Percentiles rank a stretch among this genome's conserved stretches.
Evolutionary conservation across 2,329 filamentous ascomycete species (phyloP).

Genomic region (Trichoderma koningiopsis): DNA sequence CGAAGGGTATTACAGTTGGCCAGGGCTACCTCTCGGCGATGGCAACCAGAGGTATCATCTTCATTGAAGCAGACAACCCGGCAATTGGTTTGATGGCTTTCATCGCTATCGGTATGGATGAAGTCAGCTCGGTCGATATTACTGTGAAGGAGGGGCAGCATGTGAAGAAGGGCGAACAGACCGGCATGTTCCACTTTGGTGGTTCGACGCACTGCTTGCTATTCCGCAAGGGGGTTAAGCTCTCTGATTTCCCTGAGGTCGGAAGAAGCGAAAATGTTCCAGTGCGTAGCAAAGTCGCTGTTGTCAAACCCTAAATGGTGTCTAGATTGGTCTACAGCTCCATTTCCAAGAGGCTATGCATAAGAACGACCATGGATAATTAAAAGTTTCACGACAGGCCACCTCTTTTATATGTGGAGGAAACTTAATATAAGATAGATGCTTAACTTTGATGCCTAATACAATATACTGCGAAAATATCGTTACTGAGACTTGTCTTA

Average conservation of each 20-base stretch:
- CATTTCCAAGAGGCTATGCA: slow-evolving; percentile 21
- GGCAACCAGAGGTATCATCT: slow-evolving; percentile 70
- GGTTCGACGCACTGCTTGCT: slow-evolving; percentile 70
- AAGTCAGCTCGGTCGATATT: slow-evolving; percentile 73
- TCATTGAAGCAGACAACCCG: slow-evolving; percentile 69
- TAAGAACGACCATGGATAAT: slow-evolving; percentile 45
- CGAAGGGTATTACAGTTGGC: slow-evolving; percentile 49
- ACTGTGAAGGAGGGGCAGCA: slow-evolving; percentile 67
- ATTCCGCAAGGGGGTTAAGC: slow-evolving; percentile 59
- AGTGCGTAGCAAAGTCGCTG: slow-evolving; percentile 42
- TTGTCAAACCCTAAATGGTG: slow-evolving; percentile 30
- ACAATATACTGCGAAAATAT: not conserved
- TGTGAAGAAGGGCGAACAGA: slow-evolving; percentile 68
- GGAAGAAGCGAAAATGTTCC: slow-evolving; percentile 44
- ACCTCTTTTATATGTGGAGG: not conserved
- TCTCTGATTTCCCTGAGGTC: slow-evolving; percentile 44
- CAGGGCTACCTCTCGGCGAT: slow-evolving; percentile 69
- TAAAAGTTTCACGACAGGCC: not conserved
- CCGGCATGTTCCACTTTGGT: slow-evolving; percentile 82
- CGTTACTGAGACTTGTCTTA: not conserved
- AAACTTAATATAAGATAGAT: not conserved
- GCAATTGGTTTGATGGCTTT: slow-evolving; percentile 70
- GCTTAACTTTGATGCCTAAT: not conserved
- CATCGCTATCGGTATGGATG: slow-evolving; percentile 73
- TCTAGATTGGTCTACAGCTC: not conserved